phyloP scores from a whole-genome alignment of 179 eudicot species.

The Corrigiola litoralis region DNA sequence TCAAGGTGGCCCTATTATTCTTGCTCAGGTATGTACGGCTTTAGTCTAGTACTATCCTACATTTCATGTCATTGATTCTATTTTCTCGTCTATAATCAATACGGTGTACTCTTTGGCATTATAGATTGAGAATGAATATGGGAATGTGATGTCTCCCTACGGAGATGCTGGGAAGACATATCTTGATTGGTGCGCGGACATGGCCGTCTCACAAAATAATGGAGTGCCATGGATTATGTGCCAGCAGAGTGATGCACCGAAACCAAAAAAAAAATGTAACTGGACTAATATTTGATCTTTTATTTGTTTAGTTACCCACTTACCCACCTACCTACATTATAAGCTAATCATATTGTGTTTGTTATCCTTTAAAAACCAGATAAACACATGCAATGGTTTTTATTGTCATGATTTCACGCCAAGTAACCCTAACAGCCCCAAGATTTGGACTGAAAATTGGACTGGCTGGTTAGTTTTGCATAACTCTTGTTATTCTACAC shows the following conservation, averaged over 20 bases:
- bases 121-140: constrained; percentile 30
- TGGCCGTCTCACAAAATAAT: constrained; percentile 15
- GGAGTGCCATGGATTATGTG: constrained; percentile 32
- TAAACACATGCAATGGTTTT: constrained; percentile 71
- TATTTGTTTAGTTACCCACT: neutral
- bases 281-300: too few relatives aligned
- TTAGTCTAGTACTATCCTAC: neutral
- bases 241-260: constrained; percentile 25
- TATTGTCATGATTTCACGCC: constrained; percentile 52
- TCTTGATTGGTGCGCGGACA: constrained; percentile 17
- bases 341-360: too few relatives aligned
- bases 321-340: neutral
- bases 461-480: constrained; percentile 53
- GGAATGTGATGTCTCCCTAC: constrained; percentile 12
- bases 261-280: constrained; percentile 29
- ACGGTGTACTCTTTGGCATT: neutral
- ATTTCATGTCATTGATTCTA: neutral
- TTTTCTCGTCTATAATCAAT: neutral
- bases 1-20: constrained; percentile 26
- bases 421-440: constrained; percentile 38
- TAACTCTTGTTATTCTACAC: neutral
- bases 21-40: constrained; percentile 16
- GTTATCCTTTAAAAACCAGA: constrained; percentile 16
- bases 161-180: constrained; percentile 12
- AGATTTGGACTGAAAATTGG: constrained; percentile 75